Evolutionary conservation across 1,284 basidiomycete genomes (phyloP), one percentile per base, ranked within the genome.

Genomic region (Cutaneotrichosporon cavernicola): DNA sequence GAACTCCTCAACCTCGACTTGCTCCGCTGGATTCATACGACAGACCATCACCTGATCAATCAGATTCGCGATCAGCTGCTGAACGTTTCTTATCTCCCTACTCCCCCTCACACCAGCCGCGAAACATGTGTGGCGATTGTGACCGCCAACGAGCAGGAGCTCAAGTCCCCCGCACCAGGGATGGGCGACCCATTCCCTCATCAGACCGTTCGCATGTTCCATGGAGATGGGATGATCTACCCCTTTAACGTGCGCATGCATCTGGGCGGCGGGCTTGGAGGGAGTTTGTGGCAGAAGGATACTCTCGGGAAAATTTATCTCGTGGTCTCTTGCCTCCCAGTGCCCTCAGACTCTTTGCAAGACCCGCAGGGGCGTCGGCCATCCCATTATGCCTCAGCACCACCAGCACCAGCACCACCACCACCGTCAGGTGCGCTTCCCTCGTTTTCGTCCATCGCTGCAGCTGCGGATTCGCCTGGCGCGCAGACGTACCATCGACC

Each of bases 101-200:
- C 68, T 18, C 30, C 32, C 32, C 49, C 50, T 11, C 63, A 69
- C n/a, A 71, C 73, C 2, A 65, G 58, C 34, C 69, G 73, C 16
- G 75, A 75, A 9, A 73, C 72, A 0, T 71, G 74, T 46, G 69
- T 72, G 4, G 72, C 69, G 0, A 68, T 76, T 22, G 68, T 71
- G 40, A 67, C 69, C 16, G 60, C 69, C 18, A 67, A 60, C 46
- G 74, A 76, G 47, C 63, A 70, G 32, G 76, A 77, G 51, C 67
- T 79, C 6, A 40, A 73, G 13, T 74, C 73, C 0, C 77, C 77
- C 1, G 77, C 76, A 10, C 69, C 72, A 26, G 77, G 77, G 7
- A 78, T 78, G 76, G 58, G 67, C 21, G 74, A 78, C 53, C 73
- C 73, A 16, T 79, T 77, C 58, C 77, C 77, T n/a, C 73, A 79